Evolutionary conservation across 2,329 filamentous ascomycete species (phyloP).

Genomic region (Cytospora leucostoma): DNA sequence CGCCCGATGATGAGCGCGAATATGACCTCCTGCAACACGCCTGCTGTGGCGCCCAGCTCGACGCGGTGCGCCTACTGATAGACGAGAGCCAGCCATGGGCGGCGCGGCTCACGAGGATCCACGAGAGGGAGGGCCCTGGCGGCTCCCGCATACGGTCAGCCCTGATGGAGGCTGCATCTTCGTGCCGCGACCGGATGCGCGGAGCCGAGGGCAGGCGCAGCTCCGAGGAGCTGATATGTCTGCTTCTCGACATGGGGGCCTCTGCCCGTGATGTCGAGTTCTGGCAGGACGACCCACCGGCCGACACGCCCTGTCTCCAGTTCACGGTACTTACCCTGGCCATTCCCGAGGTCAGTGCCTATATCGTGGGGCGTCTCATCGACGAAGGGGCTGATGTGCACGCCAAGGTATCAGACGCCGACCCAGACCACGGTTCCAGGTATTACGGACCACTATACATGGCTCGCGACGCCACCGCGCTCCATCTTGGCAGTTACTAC

Average conservation of each 20-base stretch:
- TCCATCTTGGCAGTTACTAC: conserved; percentile 5
- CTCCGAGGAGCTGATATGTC: neutral
- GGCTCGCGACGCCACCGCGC: conserved; percentile 4
- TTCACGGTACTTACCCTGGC: conserved; percentile 4
- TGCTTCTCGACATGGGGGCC: conserved; percentile 10
- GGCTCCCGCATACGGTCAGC: neutral
- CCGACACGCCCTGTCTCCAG: neutral
- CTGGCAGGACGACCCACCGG: neutral
- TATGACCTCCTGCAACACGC: neutral
- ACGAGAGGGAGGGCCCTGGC: too few relatives aligned
- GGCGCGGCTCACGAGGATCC: neutral
- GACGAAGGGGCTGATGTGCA: conserved; percentile 10
- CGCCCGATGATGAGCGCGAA: neutral
- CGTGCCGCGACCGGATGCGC: neutral
- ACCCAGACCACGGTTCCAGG: neutral
- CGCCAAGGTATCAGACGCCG: neutral
- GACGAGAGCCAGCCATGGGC: conserved; percentile 3
- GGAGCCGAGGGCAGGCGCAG: neutral
- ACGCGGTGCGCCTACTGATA: neutral
- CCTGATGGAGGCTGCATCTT: conserved; percentile 4
- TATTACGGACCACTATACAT: neutral
- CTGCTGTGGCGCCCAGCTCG: neutral
- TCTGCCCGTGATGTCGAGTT: neutral
- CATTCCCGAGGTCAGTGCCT: neutral
- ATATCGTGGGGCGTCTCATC: neutral